Base-by-base conservation (phyloP, 1,284 basidiomycete genomes). In the Boletus austroedulis region DNA sequence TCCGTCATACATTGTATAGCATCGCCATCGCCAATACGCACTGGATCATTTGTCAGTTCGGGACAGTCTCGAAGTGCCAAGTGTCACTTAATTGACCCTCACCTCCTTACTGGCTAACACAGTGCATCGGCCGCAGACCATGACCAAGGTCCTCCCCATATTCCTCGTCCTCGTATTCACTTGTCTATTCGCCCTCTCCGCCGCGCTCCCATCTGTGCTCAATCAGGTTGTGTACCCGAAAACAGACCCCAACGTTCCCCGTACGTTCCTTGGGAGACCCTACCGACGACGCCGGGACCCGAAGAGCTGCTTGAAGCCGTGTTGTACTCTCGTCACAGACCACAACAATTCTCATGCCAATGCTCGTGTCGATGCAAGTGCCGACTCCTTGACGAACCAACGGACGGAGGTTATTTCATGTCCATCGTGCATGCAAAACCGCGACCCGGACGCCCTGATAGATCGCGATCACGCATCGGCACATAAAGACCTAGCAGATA, bases 181-280 rank as follows among this genome's bases (percentile, higher is more conserved):
- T 19, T 65, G 49, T 21, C 9, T 67, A 34, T 46, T 61, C 10
- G n/a, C 52, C 1, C 11, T 66, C 45, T 56, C 57, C 32, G 8
- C 46, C 3, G 52, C 54, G 8, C 52, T 53, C 32, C 64, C 64
- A 2, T 36, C 29, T 19, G 3, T 32, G 29, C 14, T 36, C 29
- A 26, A 40, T 51, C 49, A 49, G 24, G 23, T 14, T 8, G 12
- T 19, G 26, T 48, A 38, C 6, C 0, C 24, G 4, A 15, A 28
- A 31, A 29, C 19, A 19, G 38, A 55, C 23, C 26, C 56, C 14
- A 62, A 55, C 31, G 50, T 26, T 12, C 65, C 66, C 12, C 59
- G 53, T 19, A 64, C 63, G 12, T 53, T 70, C 45, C 67, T 65
- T 12, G 67, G 68, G 6, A 60, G 50, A 43, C 46, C 59, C 3